Evolutionary conservation across 371 early-diverging fungal genomes (phyloP), one percentile per base, ranked within the genome.

Genomic region (Mortierella sp.): DNA sequence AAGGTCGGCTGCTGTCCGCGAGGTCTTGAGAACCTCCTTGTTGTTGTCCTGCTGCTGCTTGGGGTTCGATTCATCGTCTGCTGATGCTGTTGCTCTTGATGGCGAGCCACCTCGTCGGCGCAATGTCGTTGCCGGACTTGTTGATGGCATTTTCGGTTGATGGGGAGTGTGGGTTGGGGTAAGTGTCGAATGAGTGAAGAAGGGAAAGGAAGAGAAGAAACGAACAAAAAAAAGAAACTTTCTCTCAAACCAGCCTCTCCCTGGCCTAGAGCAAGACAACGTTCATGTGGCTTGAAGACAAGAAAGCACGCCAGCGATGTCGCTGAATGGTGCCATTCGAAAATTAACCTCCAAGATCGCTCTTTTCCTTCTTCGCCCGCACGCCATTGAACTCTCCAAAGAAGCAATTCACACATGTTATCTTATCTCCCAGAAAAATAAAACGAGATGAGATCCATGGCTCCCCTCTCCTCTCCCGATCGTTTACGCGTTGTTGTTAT

Each of bases 1-100:
- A 70, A 81, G 73, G 37, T 50, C 64, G 3, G 51, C 57, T 13
- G 46, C 55, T 28, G 77, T 57, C 50, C 77, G 55, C 13, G 43
- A 24, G 48, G 77, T 61, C 40, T 77, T 77, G 53, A 61, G 51
- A 16, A 26, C 50, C 13, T 50, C 50, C 50, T 50, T 50, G 69
- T 26, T 26, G 53, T 6, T 46, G 69, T 69, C 34, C 21, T 74
- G 26, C 8, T 46, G 10, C 16, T 55, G 24, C 19, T 34, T 61
- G 57, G 28, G 0, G 28, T n/a, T 26, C 26, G 34, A 34, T 24
- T 67, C 40, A 37, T 67, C 54, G 54, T 54, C n/a, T n/a, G 9
- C 4, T 40, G 40, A 14, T 13, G 40, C 11, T 3, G 13, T 8
- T 37, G 24, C 37, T 67, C 67, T 67, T 2, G 67, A 67, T 24